Percentiles rank a stretch among this genome's conserved stretches.
These are phyloP conservation scores for Macrophomina pseudophaseolina DNA, from an alignment of 2,329 filamentous ascomycete species.

Conservation along the genomic window DNA sequence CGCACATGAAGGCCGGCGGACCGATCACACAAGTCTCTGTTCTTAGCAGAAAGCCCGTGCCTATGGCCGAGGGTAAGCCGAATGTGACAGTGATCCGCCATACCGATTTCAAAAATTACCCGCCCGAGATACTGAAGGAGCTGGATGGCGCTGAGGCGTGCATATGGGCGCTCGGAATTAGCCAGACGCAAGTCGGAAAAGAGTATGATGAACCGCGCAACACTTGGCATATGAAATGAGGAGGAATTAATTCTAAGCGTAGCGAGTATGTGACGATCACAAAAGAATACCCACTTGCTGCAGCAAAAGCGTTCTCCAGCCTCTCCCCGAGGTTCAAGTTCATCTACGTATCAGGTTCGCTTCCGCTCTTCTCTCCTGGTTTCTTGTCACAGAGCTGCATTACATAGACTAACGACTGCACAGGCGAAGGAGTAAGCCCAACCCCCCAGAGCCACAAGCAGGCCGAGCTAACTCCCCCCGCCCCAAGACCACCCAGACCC, in stretches of 20 bases:
- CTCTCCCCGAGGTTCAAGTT: constrained; percentile 68
- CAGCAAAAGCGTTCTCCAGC: constrained; percentile 63
- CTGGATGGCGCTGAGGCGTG: constrained; percentile 69
- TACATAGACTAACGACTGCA: too few relatives aligned
- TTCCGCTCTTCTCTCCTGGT: neutral
- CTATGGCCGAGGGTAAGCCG: constrained; percentile 64
- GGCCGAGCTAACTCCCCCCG: too few relatives aligned
- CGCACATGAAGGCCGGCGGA: constrained; percentile 49
- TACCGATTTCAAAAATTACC: constrained; percentile 68
- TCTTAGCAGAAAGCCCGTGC: constrained; percentile 68
- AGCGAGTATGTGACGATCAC: constrained; percentile 72
- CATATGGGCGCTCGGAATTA: constrained; percentile 76
- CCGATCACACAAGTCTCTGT: constrained; percentile 63
- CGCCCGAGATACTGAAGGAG: constrained; percentile 60
- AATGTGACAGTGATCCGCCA: constrained; percentile 69
- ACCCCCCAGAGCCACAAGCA: too few relatives aligned
- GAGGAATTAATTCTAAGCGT: constrained; percentile 23
- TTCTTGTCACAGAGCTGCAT: too few relatives aligned
- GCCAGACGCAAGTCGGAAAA: constrained; percentile 62
- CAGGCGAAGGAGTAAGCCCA: constrained; percentile 55
- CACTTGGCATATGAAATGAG: neutral
- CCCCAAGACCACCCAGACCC: constrained; percentile 55
- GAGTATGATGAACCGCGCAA: constrained; percentile 52
- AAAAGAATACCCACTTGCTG: constrained; percentile 67
- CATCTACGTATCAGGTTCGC: constrained; percentile 65